Base-by-base conservation (phyloP, 345 rosid species). In the Pugionium dolabratum region DNA sequence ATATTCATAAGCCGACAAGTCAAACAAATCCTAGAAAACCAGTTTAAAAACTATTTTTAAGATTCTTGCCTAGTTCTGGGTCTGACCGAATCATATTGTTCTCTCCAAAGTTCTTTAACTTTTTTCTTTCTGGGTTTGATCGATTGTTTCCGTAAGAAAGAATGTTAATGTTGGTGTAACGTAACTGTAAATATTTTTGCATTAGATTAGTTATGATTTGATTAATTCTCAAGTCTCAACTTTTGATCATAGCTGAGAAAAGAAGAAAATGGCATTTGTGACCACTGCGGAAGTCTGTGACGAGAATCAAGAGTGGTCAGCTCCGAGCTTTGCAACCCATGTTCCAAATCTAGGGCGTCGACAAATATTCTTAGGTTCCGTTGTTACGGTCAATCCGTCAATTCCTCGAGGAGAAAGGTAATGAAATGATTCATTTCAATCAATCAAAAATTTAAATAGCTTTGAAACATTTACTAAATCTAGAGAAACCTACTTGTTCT, bases 261-360 rank as follows among this genome's bases (percentile, higher is more conserved):
- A 54, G 34, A 54, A 31, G 51, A 31, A 65, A 37, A 88, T 88
- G 96, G 96, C 96, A 36, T 66, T 88, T 68, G 88, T 86, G 66
- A 86, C 96, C 9, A 88, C 92, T 54, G 96, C 96, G 4, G 96
- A 88, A 75, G 84, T 88, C 27, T 88, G 92, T 73, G 96, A 88
- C 72, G 91, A 92, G 33, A 88, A 88, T 58, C 88, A 90, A 27
- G 90, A 81, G 88, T 26, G 92, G 92, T 9, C 86, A 88, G 75
- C 96, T 88, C 5, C 77, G 88, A 32, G 92, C 96, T 35, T 76
- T 88, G 64, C 90, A 86, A 68, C 92, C 92, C 7, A 42, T 78
- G 33, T 88, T 88, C 59, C 83, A 88, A 67, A 83, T 88, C 55
- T 88, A 88, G 96, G 96, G 0, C 81, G 96, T 9, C 78, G 96